A percentile compares a stretch with the other conserved stretches of the same genome.
phyloP scores from a whole-genome alignment of 345 rosid genomes.

The sweet orange (Citrus sinensis) region DNA sequence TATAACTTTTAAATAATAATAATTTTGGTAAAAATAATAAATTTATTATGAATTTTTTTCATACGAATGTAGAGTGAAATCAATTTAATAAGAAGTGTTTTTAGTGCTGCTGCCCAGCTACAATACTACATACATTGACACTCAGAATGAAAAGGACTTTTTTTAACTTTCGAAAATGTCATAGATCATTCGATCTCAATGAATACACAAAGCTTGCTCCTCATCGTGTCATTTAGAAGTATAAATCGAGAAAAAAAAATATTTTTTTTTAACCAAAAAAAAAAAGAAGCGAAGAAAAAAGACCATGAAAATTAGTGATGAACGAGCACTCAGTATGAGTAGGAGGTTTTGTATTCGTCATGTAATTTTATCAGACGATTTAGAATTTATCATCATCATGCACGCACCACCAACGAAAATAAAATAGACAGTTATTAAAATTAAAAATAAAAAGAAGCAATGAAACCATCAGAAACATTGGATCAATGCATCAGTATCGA shows the following conservation, averaged over 20 bases:
- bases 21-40: no score
- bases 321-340: slow-evolving; percentile 28
- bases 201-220: neutral
- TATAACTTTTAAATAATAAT: no score
- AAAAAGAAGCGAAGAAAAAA: neutral
- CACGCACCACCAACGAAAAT: neutral
- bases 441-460: no score
- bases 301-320: neutral
- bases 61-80: no score
- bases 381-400: slow-evolving; percentile 13
- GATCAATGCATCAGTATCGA: slow-evolving; percentile 38
- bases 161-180: neutral
- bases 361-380: slow-evolving; percentile 9
- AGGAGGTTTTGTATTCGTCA: slow-evolving; percentile 27
- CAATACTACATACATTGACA: no score
- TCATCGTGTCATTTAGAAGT: slow-evolving; percentile 26
- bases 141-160: slow-evolving; percentile 52
- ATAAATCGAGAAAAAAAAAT: no score
- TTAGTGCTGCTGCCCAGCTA: no score
- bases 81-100: no score
- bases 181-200: slow-evolving; percentile 26
- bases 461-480: slow-evolving; percentile 44
- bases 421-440: neutral
- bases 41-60: no score
- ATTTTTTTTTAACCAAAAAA: no score